A percentile compares a stretch with the other conserved stretches of the same genome.
phyloP scores from a whole-genome alignment of 257 asterid genomes.

The Nicotiana obtusifolia region DNA sequence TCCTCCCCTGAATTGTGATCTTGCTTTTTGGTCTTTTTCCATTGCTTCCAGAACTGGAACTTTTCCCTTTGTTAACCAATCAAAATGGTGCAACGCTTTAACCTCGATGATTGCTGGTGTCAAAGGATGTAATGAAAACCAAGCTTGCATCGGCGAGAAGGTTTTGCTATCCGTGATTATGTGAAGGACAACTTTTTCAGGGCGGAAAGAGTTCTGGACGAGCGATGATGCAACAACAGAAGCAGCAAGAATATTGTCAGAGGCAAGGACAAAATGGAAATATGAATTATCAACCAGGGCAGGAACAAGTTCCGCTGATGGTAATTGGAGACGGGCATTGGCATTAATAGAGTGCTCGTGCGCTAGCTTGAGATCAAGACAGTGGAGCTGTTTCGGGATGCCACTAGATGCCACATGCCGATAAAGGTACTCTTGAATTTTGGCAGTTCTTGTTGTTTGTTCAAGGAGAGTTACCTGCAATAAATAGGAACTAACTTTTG shows the following conservation, averaged over 20 bases:
- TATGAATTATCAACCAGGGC: slow-evolving; percentile 74
- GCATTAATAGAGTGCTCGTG: slow-evolving; percentile 86
- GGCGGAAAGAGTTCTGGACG: slow-evolving; percentile 60
- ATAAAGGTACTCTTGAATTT: slow-evolving; percentile 87
- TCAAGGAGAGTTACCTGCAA: slow-evolving; percentile 70
- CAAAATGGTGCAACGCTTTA: slow-evolving; percentile 84
- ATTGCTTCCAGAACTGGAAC: slow-evolving; percentile 93
- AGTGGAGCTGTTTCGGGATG: slow-evolving; percentile 91
- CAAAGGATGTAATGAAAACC: slow-evolving; percentile 84
- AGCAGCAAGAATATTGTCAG: slow-evolving; percentile 90
- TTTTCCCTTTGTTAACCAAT: slow-evolving; percentile 90
- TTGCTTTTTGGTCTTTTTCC: slow-evolving; percentile 87
- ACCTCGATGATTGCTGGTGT: slow-evolving; percentile 81
- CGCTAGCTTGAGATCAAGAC: slow-evolving; percentile 77
- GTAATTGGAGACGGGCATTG: slow-evolving; percentile 93
- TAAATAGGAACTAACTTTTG: neutral
- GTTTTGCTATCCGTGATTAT: slow-evolving; percentile 85
- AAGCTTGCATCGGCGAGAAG: slow-evolving; percentile 88
- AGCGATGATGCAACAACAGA: slow-evolving; percentile 92
- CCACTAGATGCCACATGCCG: slow-evolving; percentile 99
- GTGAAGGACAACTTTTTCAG: slow-evolving; percentile 68
- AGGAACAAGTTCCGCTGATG: slow-evolving; percentile 80
- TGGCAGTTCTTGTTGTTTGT: slow-evolving; percentile 84
- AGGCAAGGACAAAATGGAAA: slow-evolving; percentile 84
- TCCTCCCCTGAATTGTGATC: slow-evolving; percentile 88